Evolutionary conservation across 371 early-diverging fungal species (phyloP).

Genomic region (Zychaea mexicana): DNA sequence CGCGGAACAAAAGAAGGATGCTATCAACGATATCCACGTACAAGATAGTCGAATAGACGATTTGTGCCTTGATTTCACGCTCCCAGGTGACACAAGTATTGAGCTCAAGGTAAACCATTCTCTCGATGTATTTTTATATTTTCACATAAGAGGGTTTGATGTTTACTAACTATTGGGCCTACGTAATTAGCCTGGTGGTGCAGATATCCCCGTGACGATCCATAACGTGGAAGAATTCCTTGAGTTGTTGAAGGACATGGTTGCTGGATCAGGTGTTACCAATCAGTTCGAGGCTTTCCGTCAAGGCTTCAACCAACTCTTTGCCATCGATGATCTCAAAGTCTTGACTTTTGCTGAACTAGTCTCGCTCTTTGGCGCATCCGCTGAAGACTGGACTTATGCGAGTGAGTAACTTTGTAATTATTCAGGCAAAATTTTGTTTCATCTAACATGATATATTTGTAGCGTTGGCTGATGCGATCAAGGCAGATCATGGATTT

Average conservation of each 20-base stretch:
- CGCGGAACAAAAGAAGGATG: slow-evolving; percentile 31
- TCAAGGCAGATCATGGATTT: slow-evolving; percentile 92
- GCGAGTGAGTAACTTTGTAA: slow-evolving; percentile 45
- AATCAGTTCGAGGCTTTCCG: slow-evolving; percentile 78
- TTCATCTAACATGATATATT: background rate
- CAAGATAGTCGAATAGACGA: slow-evolving; percentile 61
- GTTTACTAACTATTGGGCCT: background rate
- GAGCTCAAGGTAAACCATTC: slow-evolving; percentile 54
- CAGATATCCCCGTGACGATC: slow-evolving; percentile 67
- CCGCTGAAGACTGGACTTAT: slow-evolving; percentile 82
- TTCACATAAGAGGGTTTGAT: background rate
- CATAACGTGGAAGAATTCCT: slow-evolving; percentile 80
- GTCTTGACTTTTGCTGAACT: slow-evolving; percentile 78
- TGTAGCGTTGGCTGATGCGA: slow-evolving; percentile 63
- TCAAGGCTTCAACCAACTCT: slow-evolving; percentile 79
- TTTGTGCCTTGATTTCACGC: slow-evolving; percentile 82
- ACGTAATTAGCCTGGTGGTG: slow-evolving; percentile 51
- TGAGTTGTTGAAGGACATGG: slow-evolving; percentile 63
- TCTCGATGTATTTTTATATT: background rate
- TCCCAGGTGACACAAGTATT: slow-evolving; percentile 74
- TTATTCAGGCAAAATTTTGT: slow-evolving; percentile 3
- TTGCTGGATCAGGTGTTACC: slow-evolving; percentile 74
- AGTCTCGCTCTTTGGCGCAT: slow-evolving; percentile 64
- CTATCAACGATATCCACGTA: slow-evolving; percentile 47
- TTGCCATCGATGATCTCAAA: slow-evolving; percentile 69